These are phyloP conservation scores for Inosperma sp. DNA, from an alignment of 768 basidiomycete species.

Conservation along the genomic window DNA sequence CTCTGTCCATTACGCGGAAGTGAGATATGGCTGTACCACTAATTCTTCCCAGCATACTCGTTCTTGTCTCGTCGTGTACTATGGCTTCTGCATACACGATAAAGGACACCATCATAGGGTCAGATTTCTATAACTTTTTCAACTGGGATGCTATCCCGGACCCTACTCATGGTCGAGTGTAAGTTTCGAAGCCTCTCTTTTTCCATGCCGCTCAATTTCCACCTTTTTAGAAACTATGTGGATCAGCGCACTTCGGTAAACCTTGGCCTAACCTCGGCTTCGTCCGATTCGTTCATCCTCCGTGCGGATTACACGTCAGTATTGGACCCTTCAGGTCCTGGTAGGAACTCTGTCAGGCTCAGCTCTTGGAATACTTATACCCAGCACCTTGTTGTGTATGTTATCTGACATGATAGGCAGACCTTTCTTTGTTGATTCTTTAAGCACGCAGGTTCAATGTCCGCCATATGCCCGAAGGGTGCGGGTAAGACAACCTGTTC, in stretches of 20 bases:
- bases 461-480: constrained; percentile 32
- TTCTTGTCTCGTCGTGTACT: neutral
- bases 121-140: constrained; percentile 47
- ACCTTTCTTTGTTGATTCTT: neutral
- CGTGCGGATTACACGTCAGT: constrained; percentile 42
- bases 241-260: constrained; percentile 32
- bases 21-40: no score
- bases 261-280: constrained; percentile 44
- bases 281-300: constrained; percentile 41
- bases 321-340: constrained; percentile 39
- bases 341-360: constrained; percentile 51
- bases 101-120: constrained; percentile 39
- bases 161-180: constrained; percentile 62
- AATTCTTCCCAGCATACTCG: no score
- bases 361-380: constrained; percentile 44
- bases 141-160: constrained; percentile 45
- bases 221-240: constrained; percentile 34
- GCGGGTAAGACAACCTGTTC: constrained; percentile 21
- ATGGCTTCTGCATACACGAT: neutral
- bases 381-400: constrained; percentile 50
- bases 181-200: constrained; percentile 18
- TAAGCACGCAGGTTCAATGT: constrained; percentile 27
- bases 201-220: neutral
- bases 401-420: neutral
- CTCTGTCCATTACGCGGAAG: no score